Conservation (phyloP, 2,329 filamentous ascomycete species). For the Aureobasidium sp. region DNA sequence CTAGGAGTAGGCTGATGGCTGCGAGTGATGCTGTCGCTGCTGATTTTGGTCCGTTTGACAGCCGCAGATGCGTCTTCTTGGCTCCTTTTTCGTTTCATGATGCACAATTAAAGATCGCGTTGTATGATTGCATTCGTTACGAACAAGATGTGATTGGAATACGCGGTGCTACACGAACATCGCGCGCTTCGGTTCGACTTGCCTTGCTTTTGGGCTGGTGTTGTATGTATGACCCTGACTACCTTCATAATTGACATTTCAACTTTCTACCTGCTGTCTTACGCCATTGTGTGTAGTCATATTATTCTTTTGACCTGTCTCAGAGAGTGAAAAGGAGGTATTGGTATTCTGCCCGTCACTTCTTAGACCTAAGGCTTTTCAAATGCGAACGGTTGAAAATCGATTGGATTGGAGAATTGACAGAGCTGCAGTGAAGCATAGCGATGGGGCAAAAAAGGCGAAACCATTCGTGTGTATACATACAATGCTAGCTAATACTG, state of each 20-base stretch:
- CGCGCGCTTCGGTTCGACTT: slow-evolving; percentile 5
- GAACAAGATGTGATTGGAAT: background rate
- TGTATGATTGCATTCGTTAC: background rate
- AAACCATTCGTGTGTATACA: background rate
- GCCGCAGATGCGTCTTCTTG: background rate
- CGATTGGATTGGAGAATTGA: background rate
- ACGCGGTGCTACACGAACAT: slow-evolving; percentile 2
- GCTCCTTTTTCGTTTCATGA: slow-evolving; percentile 2
- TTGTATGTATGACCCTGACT: background rate
- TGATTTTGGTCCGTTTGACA: background rate
- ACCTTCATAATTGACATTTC: too few relatives aligned
- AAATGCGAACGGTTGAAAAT: background rate
- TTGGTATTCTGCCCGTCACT: background rate
- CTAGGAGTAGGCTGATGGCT: background rate
- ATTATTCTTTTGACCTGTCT: too few relatives aligned
- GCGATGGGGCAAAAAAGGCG: background rate
- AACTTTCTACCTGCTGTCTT: background rate
- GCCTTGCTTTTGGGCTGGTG: background rate
- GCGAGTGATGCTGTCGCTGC: background rate
- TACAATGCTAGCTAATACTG: background rate
- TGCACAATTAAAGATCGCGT: background rate
- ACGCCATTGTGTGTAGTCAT: background rate
- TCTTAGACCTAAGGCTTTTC: background rate
- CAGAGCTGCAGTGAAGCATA: too few relatives aligned
- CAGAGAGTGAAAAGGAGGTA: background rate